A percentile compares a stretch with the other conserved stretches of the same genome.
Evolutionary conservation across 345 rosid genomes (phyloP).

Genomic region (Citrus maxima): DNA sequence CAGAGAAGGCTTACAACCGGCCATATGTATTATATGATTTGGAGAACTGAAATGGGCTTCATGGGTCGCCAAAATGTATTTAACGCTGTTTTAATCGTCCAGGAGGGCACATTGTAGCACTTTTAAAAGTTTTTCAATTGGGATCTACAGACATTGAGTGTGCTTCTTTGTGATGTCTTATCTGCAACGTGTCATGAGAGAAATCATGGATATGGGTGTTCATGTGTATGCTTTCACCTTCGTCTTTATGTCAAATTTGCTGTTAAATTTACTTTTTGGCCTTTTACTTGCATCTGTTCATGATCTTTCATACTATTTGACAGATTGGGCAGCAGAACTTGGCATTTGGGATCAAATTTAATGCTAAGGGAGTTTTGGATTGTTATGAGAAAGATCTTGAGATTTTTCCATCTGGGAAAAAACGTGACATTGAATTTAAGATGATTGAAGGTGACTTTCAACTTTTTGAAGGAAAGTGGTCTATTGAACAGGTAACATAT

Average conservation of each 20-base stretch:
- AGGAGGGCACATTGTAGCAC: not conserved
- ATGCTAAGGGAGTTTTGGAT: constrained; percentile 81
- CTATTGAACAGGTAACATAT: constrained; percentile 72
- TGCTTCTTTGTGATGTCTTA: not conserved
- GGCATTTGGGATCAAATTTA: constrained; percentile 75
- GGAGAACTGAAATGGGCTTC: not conserved
- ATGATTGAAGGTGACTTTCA: constrained; percentile 96
- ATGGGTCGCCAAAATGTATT: too few species aligned
- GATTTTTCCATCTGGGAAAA: constrained; percentile 44
- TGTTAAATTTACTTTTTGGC: not conserved
- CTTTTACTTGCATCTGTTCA: not conserved
- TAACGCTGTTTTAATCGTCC: not conserved
- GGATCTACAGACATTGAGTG: not conserved
- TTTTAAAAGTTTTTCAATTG: not conserved
- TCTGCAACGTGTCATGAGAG: not conserved
- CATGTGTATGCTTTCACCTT: not conserved
- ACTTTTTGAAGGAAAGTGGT: constrained; percentile 87
- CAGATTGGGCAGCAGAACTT: constrained; percentile 86
- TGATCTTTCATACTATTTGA: constrained; percentile 11
- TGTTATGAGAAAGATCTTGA: constrained; percentile 84
- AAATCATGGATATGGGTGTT: not conserved
- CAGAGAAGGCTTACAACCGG: not conserved
- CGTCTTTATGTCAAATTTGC: not conserved
- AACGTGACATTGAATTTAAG: constrained; percentile 83
- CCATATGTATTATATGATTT: not conserved